Evolutionary conservation across 345 rosid species (phyloP).

Genomic region (Citrus maxima): DNA sequence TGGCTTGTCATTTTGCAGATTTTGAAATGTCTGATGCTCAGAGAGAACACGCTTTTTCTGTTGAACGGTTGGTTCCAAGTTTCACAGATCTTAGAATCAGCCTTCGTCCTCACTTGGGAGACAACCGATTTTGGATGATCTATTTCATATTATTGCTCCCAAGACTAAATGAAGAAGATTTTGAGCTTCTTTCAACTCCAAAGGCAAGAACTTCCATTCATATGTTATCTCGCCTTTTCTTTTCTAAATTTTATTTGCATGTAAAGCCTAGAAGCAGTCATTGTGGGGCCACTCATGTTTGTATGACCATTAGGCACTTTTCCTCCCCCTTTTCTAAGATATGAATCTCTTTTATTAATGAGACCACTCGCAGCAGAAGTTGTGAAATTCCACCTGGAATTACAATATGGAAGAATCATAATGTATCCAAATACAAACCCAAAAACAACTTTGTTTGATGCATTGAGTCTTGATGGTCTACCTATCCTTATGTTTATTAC

Average conservation of each 20-base stretch:
- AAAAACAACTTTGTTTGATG: neutral
- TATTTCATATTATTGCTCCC: constrained; percentile 73
- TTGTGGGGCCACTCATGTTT: neutral
- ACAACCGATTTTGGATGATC: constrained; percentile 64
- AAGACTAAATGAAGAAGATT: constrained; percentile 55
- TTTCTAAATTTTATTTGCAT: neutral
- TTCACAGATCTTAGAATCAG: constrained; percentile 43
- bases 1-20: constrained; percentile 38
- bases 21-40: constrained; percentile 58
- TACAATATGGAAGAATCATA: neutral
- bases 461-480: neutral
- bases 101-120: constrained; percentile 35
- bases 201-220: constrained; percentile 35
- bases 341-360: neutral
- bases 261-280: neutral
- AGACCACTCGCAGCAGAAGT: neutral
- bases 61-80: constrained; percentile 56
- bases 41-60: constrained; percentile 46
- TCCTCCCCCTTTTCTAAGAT: too few relatives aligned
- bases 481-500: neutral
- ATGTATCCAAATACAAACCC: neutral
- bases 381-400: neutral
- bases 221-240: neutral
- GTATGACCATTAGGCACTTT: neutral
- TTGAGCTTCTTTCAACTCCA: constrained; percentile 54